Evolutionary conservation across 331 rosid genomes (phyloP).

Genomic region (Quercus lobata): DNA sequence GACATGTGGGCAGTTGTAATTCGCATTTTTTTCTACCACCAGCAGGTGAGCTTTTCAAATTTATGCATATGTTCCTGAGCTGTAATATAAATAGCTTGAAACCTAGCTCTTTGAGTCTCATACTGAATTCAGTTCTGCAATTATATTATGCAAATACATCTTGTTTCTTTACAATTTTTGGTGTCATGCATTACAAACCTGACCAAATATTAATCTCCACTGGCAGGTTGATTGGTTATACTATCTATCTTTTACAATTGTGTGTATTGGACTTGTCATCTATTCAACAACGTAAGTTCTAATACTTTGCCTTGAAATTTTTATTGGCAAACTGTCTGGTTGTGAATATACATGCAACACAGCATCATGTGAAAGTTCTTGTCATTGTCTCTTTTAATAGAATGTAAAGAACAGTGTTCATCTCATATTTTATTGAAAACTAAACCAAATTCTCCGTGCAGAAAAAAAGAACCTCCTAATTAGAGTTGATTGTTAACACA

Average conservation of each 20-base stretch:
- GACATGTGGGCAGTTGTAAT: slow-evolving; percentile 76
- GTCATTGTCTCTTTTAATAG: background rate
- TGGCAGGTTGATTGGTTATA: slow-evolving; percentile 77
- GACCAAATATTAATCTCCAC: slow-evolving; percentile 3
- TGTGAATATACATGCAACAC: background rate
- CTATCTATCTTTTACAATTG: slow-evolving; percentile 49
- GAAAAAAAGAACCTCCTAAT: no score
- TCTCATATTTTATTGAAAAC: background rate
- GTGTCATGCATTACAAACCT: background rate
- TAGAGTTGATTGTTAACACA: no score
- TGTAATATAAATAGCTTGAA: background rate
- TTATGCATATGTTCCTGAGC: background rate
- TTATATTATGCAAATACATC: background rate
- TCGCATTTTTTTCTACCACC: slow-evolving; percentile 40
- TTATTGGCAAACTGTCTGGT: background rate
- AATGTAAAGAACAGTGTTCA: background rate
- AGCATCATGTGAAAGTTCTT: background rate
- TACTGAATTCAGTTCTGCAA: background rate
- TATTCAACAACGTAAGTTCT: slow-evolving; percentile 52
- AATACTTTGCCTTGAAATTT: background rate
- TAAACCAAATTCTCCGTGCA: background rate
- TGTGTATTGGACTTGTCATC: slow-evolving; percentile 48
- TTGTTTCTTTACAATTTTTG: background rate
- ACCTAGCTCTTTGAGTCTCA: background rate
- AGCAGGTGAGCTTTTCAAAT: slow-evolving; percentile 39